Conservation (phyloP, 208 protist species). For the Acanthamoeba culbertsoni region DNA sequence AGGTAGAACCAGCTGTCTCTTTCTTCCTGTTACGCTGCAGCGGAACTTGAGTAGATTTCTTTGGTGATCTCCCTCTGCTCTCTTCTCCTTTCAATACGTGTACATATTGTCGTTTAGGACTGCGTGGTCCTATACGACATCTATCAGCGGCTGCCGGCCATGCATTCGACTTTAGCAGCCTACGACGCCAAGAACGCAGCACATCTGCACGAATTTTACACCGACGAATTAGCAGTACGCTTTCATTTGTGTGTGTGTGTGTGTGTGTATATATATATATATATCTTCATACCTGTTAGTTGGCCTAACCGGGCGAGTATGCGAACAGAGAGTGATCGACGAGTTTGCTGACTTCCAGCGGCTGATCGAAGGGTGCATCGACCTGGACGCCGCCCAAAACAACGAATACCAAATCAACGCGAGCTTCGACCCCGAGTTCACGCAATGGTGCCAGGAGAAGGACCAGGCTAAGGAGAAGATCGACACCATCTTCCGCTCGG, state of each 20-base stretch:
- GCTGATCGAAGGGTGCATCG: conserved; percentile 74
- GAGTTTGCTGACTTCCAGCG: conserved; percentile 66
- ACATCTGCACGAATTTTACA: conserved; percentile 36
- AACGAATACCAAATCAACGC: conserved; percentile 72
- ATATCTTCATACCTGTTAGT: neutral
- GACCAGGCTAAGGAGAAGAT: conserved; percentile 43
- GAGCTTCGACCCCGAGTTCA: conserved; percentile 64
- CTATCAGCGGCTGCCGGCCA: conserved; percentile 41
- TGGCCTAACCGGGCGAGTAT: neutral
- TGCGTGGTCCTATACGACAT: conserved; percentile 69
- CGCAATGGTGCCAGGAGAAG: conserved; percentile 43
- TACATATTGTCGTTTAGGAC: conserved; percentile 47
- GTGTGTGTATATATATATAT: neutral
- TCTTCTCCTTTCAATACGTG: neutral
- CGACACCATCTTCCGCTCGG: neutral
- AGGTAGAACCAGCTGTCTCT: neutral
- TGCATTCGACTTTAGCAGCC: conserved; percentile 19
- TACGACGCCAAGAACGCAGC: conserved; percentile 44
- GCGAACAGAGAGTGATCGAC: neutral
- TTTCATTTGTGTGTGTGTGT: conserved; percentile 25
- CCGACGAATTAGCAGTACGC: conserved; percentile 7
- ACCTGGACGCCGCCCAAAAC: conserved; percentile 75
- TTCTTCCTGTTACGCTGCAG: too few species aligned
- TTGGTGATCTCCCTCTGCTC: neutral
- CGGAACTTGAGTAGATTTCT: too few species aligned